These are phyloP conservation scores for Neckera pumila DNA, from an alignment of 225 moss, liverwort and hornwort genomes.

Conservation along the genomic window DNA sequence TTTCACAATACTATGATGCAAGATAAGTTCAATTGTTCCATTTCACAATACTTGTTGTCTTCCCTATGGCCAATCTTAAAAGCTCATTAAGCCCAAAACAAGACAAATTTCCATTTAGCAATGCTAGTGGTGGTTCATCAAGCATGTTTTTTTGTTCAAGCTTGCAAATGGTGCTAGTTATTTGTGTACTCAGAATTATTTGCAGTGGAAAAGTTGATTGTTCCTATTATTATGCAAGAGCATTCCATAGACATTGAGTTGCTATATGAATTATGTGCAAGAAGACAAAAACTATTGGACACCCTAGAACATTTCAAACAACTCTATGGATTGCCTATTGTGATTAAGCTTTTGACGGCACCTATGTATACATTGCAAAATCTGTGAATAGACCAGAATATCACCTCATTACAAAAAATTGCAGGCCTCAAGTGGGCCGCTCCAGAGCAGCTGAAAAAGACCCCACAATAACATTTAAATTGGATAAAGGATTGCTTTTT, in stretches of 20 bases:
- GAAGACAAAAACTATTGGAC: not conserved
- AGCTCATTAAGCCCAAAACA: not conserved
- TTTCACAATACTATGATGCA: not conserved
- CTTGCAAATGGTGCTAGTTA: not conserved
- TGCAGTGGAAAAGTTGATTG: not conserved
- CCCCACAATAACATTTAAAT: too few species aligned
- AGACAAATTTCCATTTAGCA: too few species aligned
- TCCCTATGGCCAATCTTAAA: not conserved
- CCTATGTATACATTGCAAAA: not conserved
- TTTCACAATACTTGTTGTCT: not conserved
- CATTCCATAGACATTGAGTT: not conserved
- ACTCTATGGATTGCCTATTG: accelerated
- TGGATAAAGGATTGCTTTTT: too few species aligned
- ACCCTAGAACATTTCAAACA: accelerated
- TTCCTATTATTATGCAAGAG: too few species aligned
- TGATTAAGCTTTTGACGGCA: not conserved
- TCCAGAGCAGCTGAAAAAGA: too few species aligned
- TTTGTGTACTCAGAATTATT: not conserved
- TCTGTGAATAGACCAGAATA: accelerated
- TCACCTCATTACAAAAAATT: too few species aligned
- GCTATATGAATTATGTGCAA: accelerated
- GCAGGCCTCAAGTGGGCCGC: too few species aligned
- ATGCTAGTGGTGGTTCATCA: too few species aligned
- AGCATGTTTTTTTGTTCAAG: too few species aligned
- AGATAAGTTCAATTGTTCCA: not conserved